These are phyloP conservation scores for Nitzschia sp. DNA, from an alignment of 108 stramenopile genomes.

Conservation along the genomic window DNA sequence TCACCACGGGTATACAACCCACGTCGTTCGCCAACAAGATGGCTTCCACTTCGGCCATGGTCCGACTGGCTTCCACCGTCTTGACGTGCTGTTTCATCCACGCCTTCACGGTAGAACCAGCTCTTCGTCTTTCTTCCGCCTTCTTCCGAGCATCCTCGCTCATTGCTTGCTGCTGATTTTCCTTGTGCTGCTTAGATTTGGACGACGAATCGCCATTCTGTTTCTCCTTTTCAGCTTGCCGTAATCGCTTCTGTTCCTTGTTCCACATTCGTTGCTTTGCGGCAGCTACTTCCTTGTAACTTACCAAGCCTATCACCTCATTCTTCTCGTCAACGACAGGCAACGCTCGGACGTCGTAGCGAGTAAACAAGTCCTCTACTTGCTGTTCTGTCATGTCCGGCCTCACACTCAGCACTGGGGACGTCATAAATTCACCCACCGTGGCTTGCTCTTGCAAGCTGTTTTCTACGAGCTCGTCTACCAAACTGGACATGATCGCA, in stretches of 20 bases:
- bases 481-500: slow-evolving; percentile 59
- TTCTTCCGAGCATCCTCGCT: slow-evolving; percentile 38
- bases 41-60: slow-evolving; percentile 84
- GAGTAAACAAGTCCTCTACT: slow-evolving; percentile 83
- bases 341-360: slow-evolving; percentile 84
- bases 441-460: slow-evolving; percentile 61
- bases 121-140: slow-evolving; percentile 45
- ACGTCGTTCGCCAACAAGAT: slow-evolving; percentile 82
- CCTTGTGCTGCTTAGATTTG: slow-evolving; percentile 31
- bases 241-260: slow-evolving; percentile 72
- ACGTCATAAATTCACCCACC: slow-evolving; percentile 87
- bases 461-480: slow-evolving; percentile 74
- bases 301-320: slow-evolving; percentile 82
- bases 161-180: slow-evolving; percentile 36
- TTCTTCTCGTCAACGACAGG: slow-evolving; percentile 85
- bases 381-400: slow-evolving; percentile 83
- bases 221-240: slow-evolving; percentile 30
- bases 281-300: slow-evolving; percentile 88
- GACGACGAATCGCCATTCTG: slow-evolving; percentile 12
- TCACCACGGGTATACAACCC: slow-evolving; percentile 84
- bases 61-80: slow-evolving; percentile 65
- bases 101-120: slow-evolving; percentile 78
- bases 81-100: slow-evolving; percentile 91
- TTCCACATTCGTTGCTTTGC: slow-evolving; percentile 83
- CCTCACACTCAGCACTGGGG: slow-evolving; percentile 70